A percentile compares a stretch with the other conserved stretches of the same genome.
These are phyloP conservation scores for Penicillium daleae DNA, from an alignment of 495 filamentous ascomycete genomes.

Conservation along the genomic window DNA sequence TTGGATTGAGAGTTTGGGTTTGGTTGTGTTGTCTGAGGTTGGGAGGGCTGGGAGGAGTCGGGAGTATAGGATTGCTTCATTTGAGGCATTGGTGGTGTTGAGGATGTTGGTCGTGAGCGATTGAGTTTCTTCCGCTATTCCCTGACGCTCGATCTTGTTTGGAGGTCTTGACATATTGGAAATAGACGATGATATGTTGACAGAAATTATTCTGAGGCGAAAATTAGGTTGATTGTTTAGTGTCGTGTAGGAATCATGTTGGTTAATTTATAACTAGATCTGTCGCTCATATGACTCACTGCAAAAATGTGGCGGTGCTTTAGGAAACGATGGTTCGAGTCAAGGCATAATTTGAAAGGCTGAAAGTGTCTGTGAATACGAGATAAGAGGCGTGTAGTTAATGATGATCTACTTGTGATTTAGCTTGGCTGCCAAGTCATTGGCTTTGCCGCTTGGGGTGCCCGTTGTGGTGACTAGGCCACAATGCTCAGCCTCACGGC, in stretches of 20 bases:
- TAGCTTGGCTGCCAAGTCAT: not conserved
- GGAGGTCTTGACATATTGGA: not conserved
- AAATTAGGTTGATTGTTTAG: not conserved
- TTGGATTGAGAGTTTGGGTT: conserved; percentile 8
- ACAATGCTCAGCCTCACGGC: not conserved
- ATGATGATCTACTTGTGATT: not conserved
- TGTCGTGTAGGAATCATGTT: not conserved
- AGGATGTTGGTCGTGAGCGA: conserved; percentile 10
- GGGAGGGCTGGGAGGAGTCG: conserved; percentile 7
- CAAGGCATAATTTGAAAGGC: not conserved
- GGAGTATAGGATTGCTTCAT: conserved; percentile 1
- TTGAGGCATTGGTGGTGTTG: conserved; percentile 3
- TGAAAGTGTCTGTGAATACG: not conserved
- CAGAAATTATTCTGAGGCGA: not conserved
- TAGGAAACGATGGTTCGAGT: not conserved
- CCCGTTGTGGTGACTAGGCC: not conserved
- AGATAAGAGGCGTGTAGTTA: not conserved
- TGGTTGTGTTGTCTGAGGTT: not conserved
- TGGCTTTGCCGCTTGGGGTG: not conserved
- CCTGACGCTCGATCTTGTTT: conserved; percentile 14
- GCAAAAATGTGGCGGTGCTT: not conserved
- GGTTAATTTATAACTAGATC: not conserved
- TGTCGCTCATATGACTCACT: not conserved
- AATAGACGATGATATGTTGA: not conserved
- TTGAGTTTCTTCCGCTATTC: conserved; percentile 10